Base-by-base conservation (phyloP, 345 rosid genomes). In the Ceriops decandra region DNA sequence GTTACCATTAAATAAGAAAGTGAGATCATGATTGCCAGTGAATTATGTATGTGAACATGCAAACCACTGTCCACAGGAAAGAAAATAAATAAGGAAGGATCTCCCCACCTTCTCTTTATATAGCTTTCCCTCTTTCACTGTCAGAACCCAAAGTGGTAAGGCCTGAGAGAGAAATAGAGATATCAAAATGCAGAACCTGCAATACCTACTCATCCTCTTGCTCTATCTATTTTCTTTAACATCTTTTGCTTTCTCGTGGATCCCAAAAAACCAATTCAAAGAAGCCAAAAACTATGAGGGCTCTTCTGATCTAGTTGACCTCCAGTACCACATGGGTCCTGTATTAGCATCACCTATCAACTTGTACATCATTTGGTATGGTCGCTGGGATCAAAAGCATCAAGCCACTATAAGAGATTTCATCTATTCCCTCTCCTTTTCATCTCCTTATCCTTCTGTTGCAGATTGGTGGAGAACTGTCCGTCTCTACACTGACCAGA, bases 271-370 rank as follows among this genome's bases (percentile, higher is more conserved):
- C 19, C 51, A 67, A 36, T 62, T 68, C 70, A 63, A 70, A 73
- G 84, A 78, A 57, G 74, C 72, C 46, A 74, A 76, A 28, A 77
- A 75, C 72, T 86, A 71, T 64, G 89, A 82, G 63, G 93, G 86
- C 9, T 82, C 90, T 4, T 84, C 90, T 52, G 86, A 86, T 57
- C 71, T 80, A 6, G 81, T 70, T 11, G 76, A 83, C 63, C 85
- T 86, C 51, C 70, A 79, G 53, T 88, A 86, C 75, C 90, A 84
- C 79, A 86, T 84, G 90, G 90, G 93, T 17, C 90, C 93, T 54
- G 89, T 86, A 26, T 76, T 88, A 31, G 81, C 88, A 8, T 79
- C 88, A 7, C 80, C 87, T 64, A 67, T 83, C 66, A 81, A 68
- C 42, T 26, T 86, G 47, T 86, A 83, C 70, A 74, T 88, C 32